Conservation (phyloP, 73 alveolate species). For the Breviolum minutum region DNA sequence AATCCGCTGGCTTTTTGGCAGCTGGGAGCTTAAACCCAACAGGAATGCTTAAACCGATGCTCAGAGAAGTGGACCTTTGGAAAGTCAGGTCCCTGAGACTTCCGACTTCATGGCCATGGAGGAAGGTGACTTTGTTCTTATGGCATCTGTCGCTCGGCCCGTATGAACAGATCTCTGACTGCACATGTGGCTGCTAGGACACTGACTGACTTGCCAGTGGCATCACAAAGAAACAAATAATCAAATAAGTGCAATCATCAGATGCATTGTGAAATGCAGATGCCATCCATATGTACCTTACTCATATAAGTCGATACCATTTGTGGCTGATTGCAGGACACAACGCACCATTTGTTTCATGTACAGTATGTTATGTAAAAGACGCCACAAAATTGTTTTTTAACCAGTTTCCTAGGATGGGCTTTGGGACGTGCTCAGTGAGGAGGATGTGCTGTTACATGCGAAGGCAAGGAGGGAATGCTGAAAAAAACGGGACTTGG, state of each 20-base stretch:
- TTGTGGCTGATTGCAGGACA: too few species aligned
- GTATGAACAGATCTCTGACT: too few species aligned
- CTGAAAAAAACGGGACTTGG: background rate
- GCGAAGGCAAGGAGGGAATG: background rate
- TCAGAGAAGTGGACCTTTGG: background rate
- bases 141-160: slow-evolving; percentile 47
- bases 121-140: slow-evolving; percentile 46
- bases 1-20: slow-evolving; percentile 72
- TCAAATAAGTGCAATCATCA: too few species aligned
- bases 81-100: slow-evolving; percentile 67
- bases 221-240: too few species aligned
- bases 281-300: background rate
- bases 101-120: slow-evolving; percentile 54
- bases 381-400: too few species aligned
- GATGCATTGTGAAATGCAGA: background rate
- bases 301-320: too few species aligned
- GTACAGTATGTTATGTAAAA: too few species aligned
- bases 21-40: slow-evolving; percentile 8
- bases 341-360: too few species aligned
- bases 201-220: too few species aligned
- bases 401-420: slow-evolving; percentile 34
- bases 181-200: too few species aligned
- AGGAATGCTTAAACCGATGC: too few species aligned
- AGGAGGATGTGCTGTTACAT: slow-evolving; percentile 44
- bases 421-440: slow-evolving; percentile 61